These are phyloP conservation scores for Syzygium aromaticum DNA, from an alignment of 345 rosid species.

Conservation along the genomic window DNA sequence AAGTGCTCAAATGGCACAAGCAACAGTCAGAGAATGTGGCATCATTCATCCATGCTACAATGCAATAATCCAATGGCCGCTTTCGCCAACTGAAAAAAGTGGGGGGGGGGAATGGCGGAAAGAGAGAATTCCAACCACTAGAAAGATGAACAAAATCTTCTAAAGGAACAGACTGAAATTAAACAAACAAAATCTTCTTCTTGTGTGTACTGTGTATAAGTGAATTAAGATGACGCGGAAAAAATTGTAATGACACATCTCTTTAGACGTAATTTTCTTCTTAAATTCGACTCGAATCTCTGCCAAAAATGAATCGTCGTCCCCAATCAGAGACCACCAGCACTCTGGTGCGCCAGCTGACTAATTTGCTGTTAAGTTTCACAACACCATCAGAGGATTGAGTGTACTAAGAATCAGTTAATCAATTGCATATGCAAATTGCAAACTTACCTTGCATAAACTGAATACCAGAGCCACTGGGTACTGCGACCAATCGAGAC, in stretches of 20 bases:
- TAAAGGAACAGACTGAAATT: neutral
- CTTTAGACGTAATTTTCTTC: neutral
- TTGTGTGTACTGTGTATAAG: neutral
- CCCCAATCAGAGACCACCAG: slow-evolving; percentile 69
- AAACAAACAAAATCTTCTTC: neutral
- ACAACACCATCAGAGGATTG: neutral
- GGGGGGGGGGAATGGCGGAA: neutral
- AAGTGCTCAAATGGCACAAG: neutral
- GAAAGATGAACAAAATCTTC: neutral
- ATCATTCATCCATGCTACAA: neutral
- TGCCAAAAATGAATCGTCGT: slow-evolving; percentile 50
- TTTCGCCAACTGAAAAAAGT: neutral
- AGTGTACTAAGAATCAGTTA: neutral
- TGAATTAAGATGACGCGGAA: neutral
- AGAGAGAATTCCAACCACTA: neutral
- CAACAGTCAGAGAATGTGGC: neutral
- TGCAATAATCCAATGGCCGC: neutral
- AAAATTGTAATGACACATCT: too few relatives aligned
- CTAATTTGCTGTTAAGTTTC: slow-evolving; percentile 42
- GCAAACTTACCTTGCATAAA: slow-evolving; percentile 48
- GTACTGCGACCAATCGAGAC: slow-evolving; percentile 63
- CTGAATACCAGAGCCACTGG: slow-evolving; percentile 92
- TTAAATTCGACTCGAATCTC: slow-evolving; percentile 73
- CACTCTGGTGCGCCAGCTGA: slow-evolving; percentile 77
- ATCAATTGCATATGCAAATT: neutral